Base-by-base conservation (phyloP, 1,139 yeast genomes). In the Nadsonia commutata region DNA sequence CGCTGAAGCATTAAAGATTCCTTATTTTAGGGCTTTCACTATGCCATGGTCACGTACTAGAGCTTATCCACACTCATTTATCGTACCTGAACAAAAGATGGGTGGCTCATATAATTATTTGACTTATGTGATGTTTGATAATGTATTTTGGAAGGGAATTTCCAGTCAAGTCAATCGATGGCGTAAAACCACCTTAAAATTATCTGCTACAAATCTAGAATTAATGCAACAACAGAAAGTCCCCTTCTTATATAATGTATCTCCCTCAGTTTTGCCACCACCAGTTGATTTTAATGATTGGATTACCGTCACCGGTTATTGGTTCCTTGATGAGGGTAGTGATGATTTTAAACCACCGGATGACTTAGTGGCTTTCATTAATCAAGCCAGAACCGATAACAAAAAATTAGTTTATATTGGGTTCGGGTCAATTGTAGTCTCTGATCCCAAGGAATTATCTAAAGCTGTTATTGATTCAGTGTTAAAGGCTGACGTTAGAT, bases 1-100 rank as follows among this genome's bases (percentile, higher is more conserved):
- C 46, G 96, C 97, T 1, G 97, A 88, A 58, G 94, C 94, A 0
- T 63, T 88, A 46, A 75, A 78, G 17, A 81, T 88, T 43, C 95
- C 97, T 0, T 88, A 88, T 57, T 82, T 83, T 67, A 69, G 97
- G 53, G 96, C 97, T 0, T 90, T 88, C 56, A 90, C 97, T 0
- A 88, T 88, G 97, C 97, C 97, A 0, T 88, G 97, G 97, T 84
- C 96, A 0, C 66, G 95, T 52, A 88, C 97, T 0, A 71, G 94
- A 50, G 94, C 95, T 0, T 88, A 88, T 57, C 96, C 96, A 1
- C 96, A 88, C 65, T 97, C 97, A 0, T 86, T 88, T 52, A 78
- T 88, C 54, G 95, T 85, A 3, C 96, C 97, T 0, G 96, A 85
- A 48, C 94, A 82, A 58, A 84, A 81, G 56, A 74, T 81, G 60